phyloP scores from a whole-genome alignment of 2,329 filamentous ascomycete genomes.

The Penicillium hesseltinei region DNA sequence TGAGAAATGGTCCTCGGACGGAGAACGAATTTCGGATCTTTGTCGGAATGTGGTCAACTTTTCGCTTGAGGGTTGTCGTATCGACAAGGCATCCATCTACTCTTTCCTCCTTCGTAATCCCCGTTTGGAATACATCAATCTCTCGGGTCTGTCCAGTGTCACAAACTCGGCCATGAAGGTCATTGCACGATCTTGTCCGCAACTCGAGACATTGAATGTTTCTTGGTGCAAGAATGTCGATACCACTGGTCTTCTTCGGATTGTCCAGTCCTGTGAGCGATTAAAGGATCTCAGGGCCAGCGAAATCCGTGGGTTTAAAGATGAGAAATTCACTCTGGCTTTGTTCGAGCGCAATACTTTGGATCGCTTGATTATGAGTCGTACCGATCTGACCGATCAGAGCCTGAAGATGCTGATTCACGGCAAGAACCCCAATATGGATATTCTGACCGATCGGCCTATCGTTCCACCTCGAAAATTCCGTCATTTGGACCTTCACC shows the following conservation, averaged over 20 bases:
- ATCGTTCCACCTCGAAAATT: constrained; percentile 74
- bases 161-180: constrained; percentile 85
- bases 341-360: constrained; percentile 79
- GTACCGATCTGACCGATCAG: constrained; percentile 73
- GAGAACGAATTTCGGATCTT: constrained; percentile 66
- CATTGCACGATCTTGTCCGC: constrained; percentile 74
- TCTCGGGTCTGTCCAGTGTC: constrained; percentile 72
- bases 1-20: constrained; percentile 73
- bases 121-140: constrained; percentile 76
- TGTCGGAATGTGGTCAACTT: constrained; percentile 86
- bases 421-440: constrained; percentile 72
- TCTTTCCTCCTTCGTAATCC: constrained; percentile 77
- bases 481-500: constrained; percentile 80
- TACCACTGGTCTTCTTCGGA: constrained; percentile 67
- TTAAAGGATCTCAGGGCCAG: constrained; percentile 78
- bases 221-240: constrained; percentile 92
- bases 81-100: constrained; percentile 74
- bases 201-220: constrained; percentile 80
- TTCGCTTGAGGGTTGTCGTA: constrained; percentile 84
- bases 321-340: constrained; percentile 66
- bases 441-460: constrained; percentile 73
- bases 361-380: constrained; percentile 76
- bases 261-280: constrained; percentile 70
- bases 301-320: constrained; percentile 77
- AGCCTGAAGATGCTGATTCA: constrained; percentile 72